A percentile compares a stretch with the other conserved stretches of the same genome.
Conservation (phyloP, 768 basidiomycete species). For the Tylopilus felleus region DNA sequence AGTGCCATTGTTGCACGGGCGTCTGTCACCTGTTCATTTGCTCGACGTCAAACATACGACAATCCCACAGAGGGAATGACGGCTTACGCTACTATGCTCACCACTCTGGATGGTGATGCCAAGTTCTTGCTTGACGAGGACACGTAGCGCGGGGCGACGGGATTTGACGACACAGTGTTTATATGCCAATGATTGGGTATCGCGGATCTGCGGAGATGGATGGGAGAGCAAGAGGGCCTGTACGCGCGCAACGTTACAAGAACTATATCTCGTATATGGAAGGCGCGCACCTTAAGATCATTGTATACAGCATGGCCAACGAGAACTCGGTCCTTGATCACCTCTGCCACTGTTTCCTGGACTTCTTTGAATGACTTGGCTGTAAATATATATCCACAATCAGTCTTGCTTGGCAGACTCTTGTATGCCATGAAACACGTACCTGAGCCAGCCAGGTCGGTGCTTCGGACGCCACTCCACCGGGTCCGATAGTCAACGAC, state of each 20-base stretch:
- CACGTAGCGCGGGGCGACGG: slow-evolving; percentile 68
- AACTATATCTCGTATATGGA: not conserved
- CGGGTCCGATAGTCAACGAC: slow-evolving; percentile 27
- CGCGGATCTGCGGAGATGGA: slow-evolving; percentile 58
- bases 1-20: slow-evolving; percentile 92
- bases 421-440: not conserved
- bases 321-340: slow-evolving; percentile 38
- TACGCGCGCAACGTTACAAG: not conserved
- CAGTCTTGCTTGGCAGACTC: slow-evolving; percentile 18
- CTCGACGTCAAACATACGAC: slow-evolving; percentile 27
- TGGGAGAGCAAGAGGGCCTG: slow-evolving; percentile 69
- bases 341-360: slow-evolving; percentile 70
- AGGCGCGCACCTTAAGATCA: slow-evolving; percentile 64
- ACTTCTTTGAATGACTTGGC: slow-evolving; percentile 61
- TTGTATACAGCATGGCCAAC: slow-evolving; percentile 72
- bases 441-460: not conserved
- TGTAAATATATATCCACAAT: not conserved
- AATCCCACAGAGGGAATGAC: not conserved
- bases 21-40: slow-evolving; percentile 68
- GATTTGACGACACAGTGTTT: slow-evolving; percentile 61
- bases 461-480: not conserved
- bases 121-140: slow-evolving; percentile 79
- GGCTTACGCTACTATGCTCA: slow-evolving; percentile 86
- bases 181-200: slow-evolving; percentile 63
- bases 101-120: slow-evolving; percentile 79